These are phyloP conservation scores for Coniosporium apollinis DNA, from an alignment of 495 filamentous ascomycete species.

Conservation along the genomic window DNA sequence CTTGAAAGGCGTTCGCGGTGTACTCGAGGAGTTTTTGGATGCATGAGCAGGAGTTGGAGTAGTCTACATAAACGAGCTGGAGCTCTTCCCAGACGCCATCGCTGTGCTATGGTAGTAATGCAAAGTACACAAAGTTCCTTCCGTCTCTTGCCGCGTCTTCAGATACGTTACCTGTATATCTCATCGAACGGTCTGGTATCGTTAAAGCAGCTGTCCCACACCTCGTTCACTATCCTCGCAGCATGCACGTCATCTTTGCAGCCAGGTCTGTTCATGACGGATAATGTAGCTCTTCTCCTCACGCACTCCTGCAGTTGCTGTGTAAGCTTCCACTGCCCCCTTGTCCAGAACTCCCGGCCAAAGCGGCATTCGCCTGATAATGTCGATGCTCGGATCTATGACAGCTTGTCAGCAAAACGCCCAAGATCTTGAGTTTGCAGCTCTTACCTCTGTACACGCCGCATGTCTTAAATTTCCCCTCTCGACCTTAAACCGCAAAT, in stretches of 20 bases:
- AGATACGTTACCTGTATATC: conserved; percentile 58
- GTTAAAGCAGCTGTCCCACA: conserved; percentile 90
- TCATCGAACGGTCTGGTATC: conserved; percentile 95
- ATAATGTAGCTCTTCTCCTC: conserved; percentile 55
- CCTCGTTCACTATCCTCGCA: conserved; percentile 76
- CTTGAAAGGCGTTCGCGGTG: conserved; percentile 1
- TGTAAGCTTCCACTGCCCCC: conserved; percentile 72
- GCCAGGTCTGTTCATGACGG: conserved; percentile 52
- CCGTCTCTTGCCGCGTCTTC: neutral
- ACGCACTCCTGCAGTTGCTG: conserved; percentile 92
- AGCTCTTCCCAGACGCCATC: too few species aligned
- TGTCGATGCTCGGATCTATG: conserved; percentile 76
- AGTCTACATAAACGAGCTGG: too few species aligned
- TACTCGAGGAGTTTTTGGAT: too few species aligned
- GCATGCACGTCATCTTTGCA: conserved; percentile 83
- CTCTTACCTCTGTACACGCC: conserved; percentile 78
- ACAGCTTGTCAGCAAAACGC: too few species aligned
- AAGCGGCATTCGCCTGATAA: conserved; percentile 90
- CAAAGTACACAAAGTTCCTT: neutral
- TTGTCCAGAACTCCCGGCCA: conserved; percentile 64
- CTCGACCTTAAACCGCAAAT: conserved; percentile 78
- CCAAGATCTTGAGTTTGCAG: too few species aligned
- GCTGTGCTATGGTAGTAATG: conserved; percentile 1
- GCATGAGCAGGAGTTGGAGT: too few species aligned
- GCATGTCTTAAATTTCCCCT: conserved; percentile 69